Evolutionary conservation across 164 flowering plant genomes (phyloP).

Genomic region (Malania oleifera): DNA sequence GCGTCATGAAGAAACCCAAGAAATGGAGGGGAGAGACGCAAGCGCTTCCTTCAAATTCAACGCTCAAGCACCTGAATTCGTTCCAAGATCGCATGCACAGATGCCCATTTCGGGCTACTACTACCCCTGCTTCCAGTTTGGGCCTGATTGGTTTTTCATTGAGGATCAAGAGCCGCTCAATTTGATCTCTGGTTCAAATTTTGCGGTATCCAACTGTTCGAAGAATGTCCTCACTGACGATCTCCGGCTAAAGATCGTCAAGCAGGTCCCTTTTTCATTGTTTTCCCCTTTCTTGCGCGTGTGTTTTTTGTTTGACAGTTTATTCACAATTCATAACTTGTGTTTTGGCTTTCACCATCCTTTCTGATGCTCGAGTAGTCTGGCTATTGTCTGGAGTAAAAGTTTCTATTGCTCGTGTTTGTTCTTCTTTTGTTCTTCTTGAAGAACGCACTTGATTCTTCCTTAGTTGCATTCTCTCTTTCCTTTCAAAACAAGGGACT

Average conservation of each 20-base stretch:
- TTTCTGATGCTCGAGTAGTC: not conserved
- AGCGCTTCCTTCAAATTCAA: constrained; percentile 63
- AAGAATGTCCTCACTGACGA: constrained; percentile 58
- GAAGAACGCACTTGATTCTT: not conserved
- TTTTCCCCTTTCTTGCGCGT: not conserved
- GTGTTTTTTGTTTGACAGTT: not conserved
- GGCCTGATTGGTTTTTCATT: constrained; percentile 61
- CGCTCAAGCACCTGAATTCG: constrained; percentile 88
- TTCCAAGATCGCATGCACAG: constrained; percentile 69
- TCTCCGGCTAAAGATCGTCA: constrained; percentile 68
- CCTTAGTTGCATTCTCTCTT: not conserved
- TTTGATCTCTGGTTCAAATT: constrained; percentile 26
- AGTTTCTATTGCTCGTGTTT: no score
- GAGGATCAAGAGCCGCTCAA: constrained; percentile 54
- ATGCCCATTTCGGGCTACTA: constrained; percentile 55
- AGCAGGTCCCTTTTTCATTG: constrained; percentile 48
- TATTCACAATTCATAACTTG: no score
- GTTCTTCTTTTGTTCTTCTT: no score
- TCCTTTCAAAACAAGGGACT: no score
- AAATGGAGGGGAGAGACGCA: constrained; percentile 12
- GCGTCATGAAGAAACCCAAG: constrained; percentile 14
- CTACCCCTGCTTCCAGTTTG: constrained; percentile 59
- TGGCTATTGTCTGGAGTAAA: not conserved
- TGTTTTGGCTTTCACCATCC: not conserved
- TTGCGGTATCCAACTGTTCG: constrained; percentile 24